phyloP scores from a whole-genome alignment of 805 yeast species.

The Ogataea corticis region DNA sequence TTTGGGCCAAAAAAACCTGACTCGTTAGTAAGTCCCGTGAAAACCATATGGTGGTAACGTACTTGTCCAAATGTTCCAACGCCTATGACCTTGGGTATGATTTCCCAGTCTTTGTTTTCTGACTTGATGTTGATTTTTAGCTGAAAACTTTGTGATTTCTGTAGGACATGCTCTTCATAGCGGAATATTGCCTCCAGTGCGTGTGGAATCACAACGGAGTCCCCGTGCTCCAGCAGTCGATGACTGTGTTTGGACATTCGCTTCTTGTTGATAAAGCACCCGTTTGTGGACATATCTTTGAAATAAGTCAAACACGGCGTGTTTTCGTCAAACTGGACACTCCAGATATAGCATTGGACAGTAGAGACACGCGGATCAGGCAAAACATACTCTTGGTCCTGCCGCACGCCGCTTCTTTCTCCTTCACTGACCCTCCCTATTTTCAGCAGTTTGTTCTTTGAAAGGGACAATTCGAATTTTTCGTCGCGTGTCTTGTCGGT shows the following conservation, averaged over 20 bases:
- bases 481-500: neutral
- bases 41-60: constrained; percentile 1
- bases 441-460: constrained; percentile 37
- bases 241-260: constrained; percentile 31
- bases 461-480: constrained; percentile 10
- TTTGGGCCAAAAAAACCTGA: constrained; percentile 36
- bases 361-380: constrained; percentile 43
- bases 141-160: neutral
- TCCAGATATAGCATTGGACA: constrained; percentile 43
- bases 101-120: constrained; percentile 40
- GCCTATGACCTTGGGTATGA: constrained; percentile 46
- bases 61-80: constrained; percentile 63
- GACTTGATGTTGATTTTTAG: constrained; percentile 16
- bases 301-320: constrained; percentile 49
- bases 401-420: constrained; percentile 15
- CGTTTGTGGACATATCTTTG: constrained; percentile 53
- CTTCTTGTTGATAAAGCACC: constrained; percentile 45
- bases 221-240: constrained; percentile 37
- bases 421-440: constrained; percentile 44
- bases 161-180: constrained; percentile 15
- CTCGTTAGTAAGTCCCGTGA: constrained; percentile 3
- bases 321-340: constrained; percentile 45
- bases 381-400: constrained; percentile 27
- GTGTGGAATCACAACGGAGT: constrained; percentile 39
- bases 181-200: constrained; percentile 24